These are phyloP conservation scores for Pezicula carpinea DNA, from an alignment of 2,329 filamentous ascomycete species.

Conservation along the genomic window DNA sequence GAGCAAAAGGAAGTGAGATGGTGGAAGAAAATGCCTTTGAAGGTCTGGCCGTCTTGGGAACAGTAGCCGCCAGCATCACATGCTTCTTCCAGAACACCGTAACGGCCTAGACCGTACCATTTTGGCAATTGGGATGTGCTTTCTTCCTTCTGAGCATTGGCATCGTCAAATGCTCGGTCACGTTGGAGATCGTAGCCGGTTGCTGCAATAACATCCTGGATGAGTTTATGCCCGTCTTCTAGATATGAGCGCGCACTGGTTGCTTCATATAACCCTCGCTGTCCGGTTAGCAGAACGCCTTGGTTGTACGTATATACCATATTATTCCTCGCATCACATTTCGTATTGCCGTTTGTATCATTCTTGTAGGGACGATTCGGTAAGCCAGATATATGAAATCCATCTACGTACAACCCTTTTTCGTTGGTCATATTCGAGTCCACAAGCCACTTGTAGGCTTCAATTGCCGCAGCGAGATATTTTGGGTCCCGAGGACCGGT, in stretches of 20 bases:
- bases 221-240: slow-evolving; percentile 71
- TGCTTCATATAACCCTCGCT: slow-evolving; percentile 73
- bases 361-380: slow-evolving; percentile 34
- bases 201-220: slow-evolving; percentile 68
- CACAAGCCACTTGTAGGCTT: slow-evolving; percentile 77
- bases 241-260: slow-evolving; percentile 71
- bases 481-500: slow-evolving; percentile 45
- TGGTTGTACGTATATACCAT: slow-evolving; percentile 98
- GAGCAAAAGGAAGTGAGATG: slow-evolving; percentile 78
- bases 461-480: slow-evolving; percentile 68
- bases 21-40: slow-evolving; percentile 95
- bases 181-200: slow-evolving; percentile 65
- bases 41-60: slow-evolving; percentile 80
- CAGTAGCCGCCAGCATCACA: slow-evolving; percentile 74
- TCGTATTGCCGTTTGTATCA: slow-evolving; percentile 56
- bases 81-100: slow-evolving; percentile 76
- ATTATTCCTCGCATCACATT: slow-evolving; percentile 76
- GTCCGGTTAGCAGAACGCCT: slow-evolving; percentile 79
- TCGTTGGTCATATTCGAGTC: slow-evolving; percentile 75
- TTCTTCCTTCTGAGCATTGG: slow-evolving; percentile 7
- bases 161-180: slow-evolving; percentile 36
- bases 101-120: slow-evolving; percentile 74
- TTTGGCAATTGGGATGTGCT: slow-evolving; percentile 13
- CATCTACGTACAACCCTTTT: slow-evolving; percentile 75
- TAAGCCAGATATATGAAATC: slow-evolving; percentile 76